A percentile compares a stretch with the other conserved stretches of the same genome.
Evolutionary conservation across 192 early-diverging fungal genomes (phyloP).

Genomic region (Allomyces arbusculus): DNA sequence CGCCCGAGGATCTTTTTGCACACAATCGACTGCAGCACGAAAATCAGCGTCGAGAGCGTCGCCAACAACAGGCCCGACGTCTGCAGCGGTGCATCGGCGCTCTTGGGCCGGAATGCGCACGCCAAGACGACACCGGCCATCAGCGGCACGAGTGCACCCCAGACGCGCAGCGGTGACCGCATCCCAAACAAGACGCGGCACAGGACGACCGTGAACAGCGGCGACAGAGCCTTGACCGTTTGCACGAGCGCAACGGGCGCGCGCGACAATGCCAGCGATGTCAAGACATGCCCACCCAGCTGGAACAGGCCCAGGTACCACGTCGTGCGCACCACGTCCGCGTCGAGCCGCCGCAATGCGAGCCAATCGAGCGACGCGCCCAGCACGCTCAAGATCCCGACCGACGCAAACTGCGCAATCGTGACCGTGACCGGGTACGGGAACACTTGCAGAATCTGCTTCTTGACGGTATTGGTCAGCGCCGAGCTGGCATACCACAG

Average conservation of each 20-base stretch:
- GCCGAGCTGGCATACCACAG: slow-evolving; percentile 70
- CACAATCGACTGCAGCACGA: slow-evolving; percentile 74
- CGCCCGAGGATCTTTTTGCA: slow-evolving; percentile 54
- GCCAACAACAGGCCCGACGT: slow-evolving; percentile 57
- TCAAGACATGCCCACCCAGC: slow-evolving; percentile 68
- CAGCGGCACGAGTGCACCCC: slow-evolving; percentile 52
- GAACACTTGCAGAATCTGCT: slow-evolving; percentile 56
- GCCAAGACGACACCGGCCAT: slow-evolving; percentile 80
- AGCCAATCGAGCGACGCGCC: slow-evolving; percentile 19
- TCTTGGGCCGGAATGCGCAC: slow-evolving; percentile 25
- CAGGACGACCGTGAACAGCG: slow-evolving; percentile 63
- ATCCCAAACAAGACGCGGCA: slow-evolving; percentile 50
- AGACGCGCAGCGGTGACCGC: slow-evolving; percentile 47
- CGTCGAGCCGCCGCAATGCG: slow-evolving; percentile 28
- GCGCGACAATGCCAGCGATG: slow-evolving; percentile 46
- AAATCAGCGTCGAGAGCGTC: slow-evolving; percentile 50
- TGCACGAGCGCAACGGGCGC: slow-evolving; percentile 72
- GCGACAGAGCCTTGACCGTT: slow-evolving; percentile 77
- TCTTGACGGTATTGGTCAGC: slow-evolving; percentile 63
- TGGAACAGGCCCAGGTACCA: slow-evolving; percentile 55
- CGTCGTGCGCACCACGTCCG: slow-evolving; percentile 34
- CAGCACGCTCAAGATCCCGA: slow-evolving; percentile 36
- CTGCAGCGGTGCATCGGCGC: slow-evolving; percentile 12
- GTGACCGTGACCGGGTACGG: slow-evolving; percentile 66
- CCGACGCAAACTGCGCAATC: slow-evolving; percentile 62